A percentile compares a stretch with the other conserved stretches of the same genome.
Conservation (phyloP, 768 basidiomycete genomes). For the Lepiota brunneoincarnata region DNA sequence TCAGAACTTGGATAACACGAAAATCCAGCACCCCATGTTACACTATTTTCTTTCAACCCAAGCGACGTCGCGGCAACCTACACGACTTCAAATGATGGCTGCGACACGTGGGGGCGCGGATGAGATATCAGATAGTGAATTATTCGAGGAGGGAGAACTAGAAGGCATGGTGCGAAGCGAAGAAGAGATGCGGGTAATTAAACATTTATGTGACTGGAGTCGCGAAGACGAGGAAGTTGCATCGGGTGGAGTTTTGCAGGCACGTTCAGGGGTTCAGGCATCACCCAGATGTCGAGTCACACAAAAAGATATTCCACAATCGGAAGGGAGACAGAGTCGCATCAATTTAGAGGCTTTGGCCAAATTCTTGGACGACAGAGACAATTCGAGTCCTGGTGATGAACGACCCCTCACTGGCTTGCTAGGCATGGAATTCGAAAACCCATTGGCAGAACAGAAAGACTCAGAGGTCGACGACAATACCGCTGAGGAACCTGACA, state of each 20-base stretch:
- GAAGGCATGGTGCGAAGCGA: conserved; percentile 55
- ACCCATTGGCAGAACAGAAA: background rate
- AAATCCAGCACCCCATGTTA: conserved; percentile 34
- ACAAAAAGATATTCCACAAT: background rate
- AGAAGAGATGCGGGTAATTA: conserved; percentile 47
- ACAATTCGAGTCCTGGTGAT: conserved; percentile 24
- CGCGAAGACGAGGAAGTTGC: conserved; percentile 20
- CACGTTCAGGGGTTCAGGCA: conserved; percentile 11
- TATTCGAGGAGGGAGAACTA: conserved; percentile 68
- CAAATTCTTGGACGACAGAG: conserved; percentile 40
- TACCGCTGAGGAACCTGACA: too few species aligned
- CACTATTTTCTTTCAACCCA: conserved; percentile 54
- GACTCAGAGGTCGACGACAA: background rate
- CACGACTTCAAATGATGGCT: conserved; percentile 65
- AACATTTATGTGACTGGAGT: conserved; percentile 30
- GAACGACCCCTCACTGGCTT: conserved; percentile 15
- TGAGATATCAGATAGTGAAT: conserved; percentile 63
- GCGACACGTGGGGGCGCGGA: conserved; percentile 55
- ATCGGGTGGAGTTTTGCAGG: conserved; percentile 12
- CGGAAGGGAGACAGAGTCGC: conserved; percentile 28
- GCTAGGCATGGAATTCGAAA: conserved; percentile 15
- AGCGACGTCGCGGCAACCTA: conserved; percentile 35
- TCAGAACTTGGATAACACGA: conserved; percentile 12
- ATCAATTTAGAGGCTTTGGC: conserved; percentile 59
- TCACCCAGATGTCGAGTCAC: conserved; percentile 8